Evolutionary conservation across 805 yeast species (phyloP), one percentile per base, ranked within the genome.

Genomic region (Ogataea siamensis): DNA sequence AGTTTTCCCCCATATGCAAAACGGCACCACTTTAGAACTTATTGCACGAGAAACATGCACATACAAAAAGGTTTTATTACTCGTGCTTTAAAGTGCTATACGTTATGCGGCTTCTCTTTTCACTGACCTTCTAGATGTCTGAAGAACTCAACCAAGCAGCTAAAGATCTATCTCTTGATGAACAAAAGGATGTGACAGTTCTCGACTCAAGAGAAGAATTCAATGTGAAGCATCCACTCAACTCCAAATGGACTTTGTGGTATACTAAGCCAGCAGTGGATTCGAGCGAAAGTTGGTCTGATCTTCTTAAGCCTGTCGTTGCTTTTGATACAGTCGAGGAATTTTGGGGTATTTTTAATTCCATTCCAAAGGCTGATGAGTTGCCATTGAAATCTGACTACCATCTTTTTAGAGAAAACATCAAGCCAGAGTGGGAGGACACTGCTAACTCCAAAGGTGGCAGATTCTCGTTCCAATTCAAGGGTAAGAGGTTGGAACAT

Each of bases 361-460:
- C 94, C 28, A 82, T 93, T 54, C 98, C 98, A 51, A 80, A 79
- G 54, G 96, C 95, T 35, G 78, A 79, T 47, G 96, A 88, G 60
- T 74, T 93, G 60, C 98, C 98, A 53, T 60, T 83, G 56, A 86
- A 82, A 66, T 85, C 96, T 9, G 98, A 93, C 67, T 91, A 91
- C 69, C 95, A 93, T 63, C 78, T 91, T 58, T 93, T 93, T 74
- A 84, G 91, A 69, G 85, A 83, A 61, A 95, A 88, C 42, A 80
- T 93, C 57, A 83, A 87, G 65, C 99, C 99, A 40, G 98, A 93
- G 74, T 93, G 99, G 99, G 99, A 93, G 73, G 98, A 93, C 65
- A 73, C 69, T 38, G 76, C 78, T 49, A 93, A 93, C 67, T 65
- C 85, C 43, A 74, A 80, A 53, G 99, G 99, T 60, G 99, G 99